phyloP scores from a whole-genome alignment of 495 filamentous ascomycete species.

The Cryomyces antarcticus region DNA sequence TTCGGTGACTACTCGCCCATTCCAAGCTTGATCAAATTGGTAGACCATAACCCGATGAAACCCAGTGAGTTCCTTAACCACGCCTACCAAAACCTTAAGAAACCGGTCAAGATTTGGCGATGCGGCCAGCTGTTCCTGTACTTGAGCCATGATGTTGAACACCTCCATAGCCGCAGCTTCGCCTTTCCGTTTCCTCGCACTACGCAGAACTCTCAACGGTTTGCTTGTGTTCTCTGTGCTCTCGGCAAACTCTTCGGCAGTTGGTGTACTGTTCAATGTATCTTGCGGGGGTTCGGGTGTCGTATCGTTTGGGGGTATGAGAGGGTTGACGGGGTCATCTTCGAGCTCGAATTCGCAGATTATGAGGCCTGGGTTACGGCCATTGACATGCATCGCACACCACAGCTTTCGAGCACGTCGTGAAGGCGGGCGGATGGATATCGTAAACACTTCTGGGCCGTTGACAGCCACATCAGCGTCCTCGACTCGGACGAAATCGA shows the following conservation, averaged over 20 bases:
- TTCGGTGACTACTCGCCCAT: slow-evolving; percentile 75
- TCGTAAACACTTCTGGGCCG: slow-evolving; percentile 72
- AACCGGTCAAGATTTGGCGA: slow-evolving; percentile 47
- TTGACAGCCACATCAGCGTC: slow-evolving; percentile 48
- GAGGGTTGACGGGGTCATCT: slow-evolving; percentile 53
- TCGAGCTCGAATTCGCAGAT: slow-evolving; percentile 90
- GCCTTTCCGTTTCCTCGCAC: slow-evolving; percentile 52
- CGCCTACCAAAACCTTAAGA: slow-evolving; percentile 54
- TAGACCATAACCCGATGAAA: slow-evolving; percentile 92
- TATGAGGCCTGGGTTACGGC: slow-evolving; percentile 42
- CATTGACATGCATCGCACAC: slow-evolving; percentile 69
- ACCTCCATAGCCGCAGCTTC: slow-evolving; percentile 86
- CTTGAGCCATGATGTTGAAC: slow-evolving; percentile 79
- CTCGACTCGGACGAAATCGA: slow-evolving; percentile 72
- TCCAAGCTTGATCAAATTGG: slow-evolving; percentile 69
- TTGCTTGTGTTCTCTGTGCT: slow-evolving; percentile 54
- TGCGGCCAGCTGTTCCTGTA: slow-evolving; percentile 55
- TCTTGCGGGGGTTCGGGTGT: slow-evolving; percentile 46
- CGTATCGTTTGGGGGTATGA: slow-evolving; percentile 34
- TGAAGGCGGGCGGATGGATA: slow-evolving; percentile 39
- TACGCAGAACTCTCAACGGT: slow-evolving; percentile 62
- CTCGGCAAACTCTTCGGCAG: slow-evolving; percentile 48
- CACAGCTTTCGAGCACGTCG: slow-evolving; percentile 46
- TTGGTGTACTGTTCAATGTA: slow-evolving; percentile 49
- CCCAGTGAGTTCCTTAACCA: slow-evolving; percentile 68